phyloP scores from a whole-genome alignment of 768 basidiomycete genomes.

The Tylopilus vinaceipallidus region DNA sequence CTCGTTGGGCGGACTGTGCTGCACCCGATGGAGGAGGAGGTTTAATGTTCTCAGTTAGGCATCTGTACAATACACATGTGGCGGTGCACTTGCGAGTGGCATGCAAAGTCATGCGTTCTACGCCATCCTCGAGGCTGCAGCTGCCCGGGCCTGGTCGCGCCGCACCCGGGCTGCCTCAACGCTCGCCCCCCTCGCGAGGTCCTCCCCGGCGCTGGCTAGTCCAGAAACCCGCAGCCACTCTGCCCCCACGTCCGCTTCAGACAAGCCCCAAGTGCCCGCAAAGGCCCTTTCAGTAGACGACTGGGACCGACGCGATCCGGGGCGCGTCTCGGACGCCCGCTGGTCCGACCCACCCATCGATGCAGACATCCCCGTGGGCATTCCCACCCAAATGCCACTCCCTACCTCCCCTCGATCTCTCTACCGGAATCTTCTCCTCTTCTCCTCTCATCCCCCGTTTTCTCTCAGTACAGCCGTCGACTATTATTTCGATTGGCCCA shows the following conservation, averaged over 20 bases:
- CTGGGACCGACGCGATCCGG: conserved; percentile 25
- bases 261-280: not conserved
- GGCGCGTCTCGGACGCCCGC: conserved; percentile 10
- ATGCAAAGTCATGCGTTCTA: conserved; percentile 41
- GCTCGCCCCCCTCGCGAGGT: too few species aligned
- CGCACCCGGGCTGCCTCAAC: conserved; percentile 2
- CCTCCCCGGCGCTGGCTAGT: too few species aligned
- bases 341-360: conserved; percentile 6
- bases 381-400: conserved; percentile 20
- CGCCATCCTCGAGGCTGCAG: conserved; percentile 46
- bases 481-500: conserved; percentile 30
- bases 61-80: conserved; percentile 8
- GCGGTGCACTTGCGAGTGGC: conserved; percentile 24
- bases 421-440: conserved; percentile 29
- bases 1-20: conserved; percentile 49
- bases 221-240: not conserved
- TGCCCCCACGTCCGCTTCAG: conserved; percentile 1
- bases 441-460: conserved; percentile 20
- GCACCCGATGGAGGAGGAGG: conserved; percentile 33
- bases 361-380: conserved; percentile 1
- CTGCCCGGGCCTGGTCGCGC: conserved; percentile 48
- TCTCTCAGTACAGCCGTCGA: conserved; percentile 15
- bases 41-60: too few species aligned
- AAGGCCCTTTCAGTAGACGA: conserved; percentile 27
- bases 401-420: conserved; percentile 36